Evolutionary conservation across 1,284 basidiomycete genomes (phyloP), one percentile per base, ranked within the genome.

Genomic region (Ustilago shanxiensis): DNA sequence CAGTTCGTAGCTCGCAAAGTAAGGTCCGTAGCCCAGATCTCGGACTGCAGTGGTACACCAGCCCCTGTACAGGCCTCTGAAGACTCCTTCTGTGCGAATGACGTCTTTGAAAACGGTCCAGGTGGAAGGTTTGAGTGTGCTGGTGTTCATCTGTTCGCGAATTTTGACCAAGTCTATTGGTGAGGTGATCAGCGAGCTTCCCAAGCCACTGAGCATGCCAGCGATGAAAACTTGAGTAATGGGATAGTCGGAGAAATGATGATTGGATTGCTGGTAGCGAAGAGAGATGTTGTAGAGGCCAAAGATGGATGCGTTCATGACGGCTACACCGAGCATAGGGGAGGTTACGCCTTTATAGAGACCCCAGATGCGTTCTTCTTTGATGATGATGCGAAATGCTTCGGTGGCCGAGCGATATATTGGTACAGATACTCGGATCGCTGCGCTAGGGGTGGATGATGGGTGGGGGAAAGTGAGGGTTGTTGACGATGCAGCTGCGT

Each of bases 221-320:
- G 83, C 83, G 13, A 80, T 29, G 24, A 81, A 72, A 4, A 79
- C 69, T 61, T 84, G 74, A 0, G 53, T 22, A 4, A 80, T 57
- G 1, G 52, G 52, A 22, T 55, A 39, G 8, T 22, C 33, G 6
- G 31, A 28, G 7, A 67, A 18, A 3, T 61, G 14, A 7, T 26
- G 24, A n/a, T 69, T 56, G 2, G 49, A 39, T 18, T 64, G 55
- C 22, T 79, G 72, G 29, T 63, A 60, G 24, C 73, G 69, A 0
- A 84, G 64, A 1, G 76, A 62, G 29, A 82, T 41, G 20, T 66
- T 69, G 58, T 84, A 84, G 20, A 81, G 61, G 18, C 77, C 79
- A 52, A 84, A 84, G 58, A 84, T 69, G 57, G 79, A 81, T 1
- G 82, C 80, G 63, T 84, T 84, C 83, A 84, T 84, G 55, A 78